Evolutionary conservation across 352 stramenopile genomes (phyloP), one percentile per base, ranked within the genome.

Genomic region (Phytophthora cactorum): DNA sequence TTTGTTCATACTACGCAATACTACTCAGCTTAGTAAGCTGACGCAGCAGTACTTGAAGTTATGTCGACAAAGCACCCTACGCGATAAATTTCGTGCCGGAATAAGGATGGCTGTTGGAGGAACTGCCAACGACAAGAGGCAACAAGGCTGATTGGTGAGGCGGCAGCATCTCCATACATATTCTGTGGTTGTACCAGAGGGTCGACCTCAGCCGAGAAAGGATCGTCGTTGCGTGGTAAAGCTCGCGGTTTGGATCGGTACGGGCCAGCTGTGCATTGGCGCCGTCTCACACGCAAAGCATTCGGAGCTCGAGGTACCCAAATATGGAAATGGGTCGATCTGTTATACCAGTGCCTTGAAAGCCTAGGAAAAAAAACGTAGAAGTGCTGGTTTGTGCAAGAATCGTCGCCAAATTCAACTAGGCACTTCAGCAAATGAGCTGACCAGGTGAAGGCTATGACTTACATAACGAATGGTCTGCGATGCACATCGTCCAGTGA

Each of bases 211-310:
- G 56, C 56, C 36, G 45, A 38, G 39, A 22, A 62, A 50, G 28
- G 27, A 43, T 9, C 36, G 38, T 51, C 28, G 28, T 17, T 56
- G 50, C 32, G 31, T 28, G 14, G 7, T 25, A 7, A 46, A 57
- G 32, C 51, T 57, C 51, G 17, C 11, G 51, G 51, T 34, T 57
- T 57, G 51, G 51, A 46, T 57, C 51, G 32, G 32, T 31, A 12
- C 8, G n/a, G 17, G 17, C 50, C 50, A 56, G 29, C 50, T 56
- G 50, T 17, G 17, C 45, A 15, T 57, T 15, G 25, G 49, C 38
- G 50, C 15, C 43, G 43, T 66, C 57, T 60, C 59, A 59, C 36
- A 43, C n/a, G 38, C 31, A 27, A 52, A 61, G 17, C 11, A 22
- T 22, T 22, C 0, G 22, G 22, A 22, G 22, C 22, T 22, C 22